Conservation (phyloP, 2,329 filamentous ascomycete species). For the Ceratocystis destructans region DNA sequence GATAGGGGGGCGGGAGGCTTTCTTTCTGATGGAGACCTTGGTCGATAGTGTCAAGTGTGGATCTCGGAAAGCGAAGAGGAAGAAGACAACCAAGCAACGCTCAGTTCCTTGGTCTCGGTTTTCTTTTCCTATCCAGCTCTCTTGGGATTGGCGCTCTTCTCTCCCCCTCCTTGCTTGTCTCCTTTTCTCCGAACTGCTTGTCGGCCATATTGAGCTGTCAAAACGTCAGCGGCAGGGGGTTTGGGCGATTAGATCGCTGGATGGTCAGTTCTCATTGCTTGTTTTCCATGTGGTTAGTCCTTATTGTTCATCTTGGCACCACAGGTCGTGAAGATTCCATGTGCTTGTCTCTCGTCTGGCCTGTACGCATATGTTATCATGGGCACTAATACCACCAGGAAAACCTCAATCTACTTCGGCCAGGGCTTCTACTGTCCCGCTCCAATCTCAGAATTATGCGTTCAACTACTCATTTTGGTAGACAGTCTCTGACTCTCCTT, state of each 20-base stretch:
- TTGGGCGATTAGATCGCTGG: not conserved
- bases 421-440: not conserved
- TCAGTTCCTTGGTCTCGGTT: not conserved
- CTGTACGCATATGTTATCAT: not conserved
- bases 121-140: not conserved
- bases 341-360: not conserved
- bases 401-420: not conserved
- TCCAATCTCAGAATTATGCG: not conserved
- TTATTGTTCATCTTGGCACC: not conserved
- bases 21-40: not conserved
- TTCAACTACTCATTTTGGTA: not conserved
- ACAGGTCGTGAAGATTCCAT: not conserved
- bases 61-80: not conserved
- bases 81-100: not conserved
- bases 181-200: not conserved
- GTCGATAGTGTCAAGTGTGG: not conserved
- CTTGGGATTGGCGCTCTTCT: not conserved
- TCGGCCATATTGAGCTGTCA: not conserved
- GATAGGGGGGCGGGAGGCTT: not conserved
- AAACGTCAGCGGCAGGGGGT: not conserved
- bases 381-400: not conserved
- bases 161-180: not conserved
- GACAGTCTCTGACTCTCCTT: not conserved
- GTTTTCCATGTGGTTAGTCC: not conserved
- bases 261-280: not conserved